Percentiles rank a stretch among this genome's conserved stretches.
These are phyloP conservation scores for Pseudonectria foliicola DNA, from an alignment of 2,329 filamentous ascomycete genomes.

Conservation along the genomic window DNA sequence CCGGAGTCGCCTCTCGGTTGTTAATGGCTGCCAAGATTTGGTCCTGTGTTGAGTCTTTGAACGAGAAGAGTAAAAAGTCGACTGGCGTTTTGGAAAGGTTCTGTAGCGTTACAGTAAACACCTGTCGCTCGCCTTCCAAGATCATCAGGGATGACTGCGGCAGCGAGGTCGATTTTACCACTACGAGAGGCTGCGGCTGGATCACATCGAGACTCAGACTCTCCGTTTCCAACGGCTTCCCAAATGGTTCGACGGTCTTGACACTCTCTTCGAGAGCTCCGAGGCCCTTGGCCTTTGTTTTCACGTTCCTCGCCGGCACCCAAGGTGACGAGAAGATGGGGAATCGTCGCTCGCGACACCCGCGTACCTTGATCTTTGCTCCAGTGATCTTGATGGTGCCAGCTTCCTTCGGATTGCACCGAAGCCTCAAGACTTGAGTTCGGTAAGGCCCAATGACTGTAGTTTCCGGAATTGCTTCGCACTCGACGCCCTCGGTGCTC, in stretches of 20 bases:
- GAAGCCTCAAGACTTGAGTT: constrained; percentile 69
- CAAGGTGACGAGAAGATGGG: constrained; percentile 75
- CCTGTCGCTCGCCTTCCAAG: constrained; percentile 76
- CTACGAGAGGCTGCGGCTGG: constrained; percentile 66
- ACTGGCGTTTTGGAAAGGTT: constrained; percentile 73
- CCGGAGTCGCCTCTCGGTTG: constrained; percentile 68
- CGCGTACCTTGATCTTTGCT: constrained; percentile 70
- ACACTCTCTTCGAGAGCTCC: constrained; percentile 45
- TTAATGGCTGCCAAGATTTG: constrained; percentile 67
- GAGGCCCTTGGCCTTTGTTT: constrained; percentile 70
- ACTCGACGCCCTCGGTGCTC: constrained; percentile 64
- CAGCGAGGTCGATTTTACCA: constrained; percentile 68
- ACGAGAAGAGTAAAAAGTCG: constrained; percentile 80
- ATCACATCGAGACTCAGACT: constrained; percentile 67
- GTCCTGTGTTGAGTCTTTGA: constrained; percentile 78
- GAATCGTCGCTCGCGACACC: constrained; percentile 77
- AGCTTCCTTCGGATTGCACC: constrained; percentile 57
- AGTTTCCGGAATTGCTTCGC: constrained; percentile 58
- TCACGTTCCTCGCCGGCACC: constrained; percentile 61
- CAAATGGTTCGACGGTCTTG: constrained; percentile 30
- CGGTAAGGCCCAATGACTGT: constrained; percentile 73
- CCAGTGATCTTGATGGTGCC: constrained; percentile 70
- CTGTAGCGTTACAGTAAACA: constrained; percentile 70
- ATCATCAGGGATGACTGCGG: constrained; percentile 86
- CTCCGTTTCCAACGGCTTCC: constrained; percentile 38